Percentiles rank a stretch among this genome's conserved stretches.
Evolutionary conservation across 768 basidiomycete genomes (phyloP).

Genomic region (Scleroderma bovista): DNA sequence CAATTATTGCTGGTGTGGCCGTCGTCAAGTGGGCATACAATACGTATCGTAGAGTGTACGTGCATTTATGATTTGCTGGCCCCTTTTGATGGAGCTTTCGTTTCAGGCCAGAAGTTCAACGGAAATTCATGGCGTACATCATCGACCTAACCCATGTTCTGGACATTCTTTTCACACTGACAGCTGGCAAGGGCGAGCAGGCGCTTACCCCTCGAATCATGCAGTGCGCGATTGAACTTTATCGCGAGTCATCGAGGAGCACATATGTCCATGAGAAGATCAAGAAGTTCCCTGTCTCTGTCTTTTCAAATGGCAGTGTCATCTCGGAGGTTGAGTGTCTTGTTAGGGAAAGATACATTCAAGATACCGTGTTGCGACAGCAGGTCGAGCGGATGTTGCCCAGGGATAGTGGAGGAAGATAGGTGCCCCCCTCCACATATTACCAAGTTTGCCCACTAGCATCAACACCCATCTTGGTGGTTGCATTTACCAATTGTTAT

Average conservation of each 20-base stretch:
- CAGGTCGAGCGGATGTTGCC: not conserved
- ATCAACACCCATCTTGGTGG: too few relatives aligned
- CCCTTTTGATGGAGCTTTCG: not conserved
- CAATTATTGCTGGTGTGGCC: too few relatives aligned
- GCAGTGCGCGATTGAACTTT: not conserved
- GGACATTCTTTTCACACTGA: constrained; percentile 12
- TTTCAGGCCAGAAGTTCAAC: constrained; percentile 4
- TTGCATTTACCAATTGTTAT: too few relatives aligned
- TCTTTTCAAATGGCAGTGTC: not conserved
- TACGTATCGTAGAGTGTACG: not conserved
- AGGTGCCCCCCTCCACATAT: too few relatives aligned
- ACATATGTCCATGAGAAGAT: not conserved
- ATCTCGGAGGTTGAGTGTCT: not conserved
- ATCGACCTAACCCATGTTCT: constrained; percentile 22
- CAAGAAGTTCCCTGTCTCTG: not conserved
- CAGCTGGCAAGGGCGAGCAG: not conserved
- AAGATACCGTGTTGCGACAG: not conserved
- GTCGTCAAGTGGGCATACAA: not conserved
- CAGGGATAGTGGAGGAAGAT: too few relatives aligned
- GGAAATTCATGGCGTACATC: constrained; percentile 21
- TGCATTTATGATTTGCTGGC: not conserved
- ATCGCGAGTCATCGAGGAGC: not conserved
- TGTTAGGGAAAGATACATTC: not conserved
- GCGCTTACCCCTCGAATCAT: not conserved
- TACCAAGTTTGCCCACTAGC: too few relatives aligned